phyloP scores from a whole-genome alignment of 306 rosid genomes.

The Malus sieversii region DNA sequence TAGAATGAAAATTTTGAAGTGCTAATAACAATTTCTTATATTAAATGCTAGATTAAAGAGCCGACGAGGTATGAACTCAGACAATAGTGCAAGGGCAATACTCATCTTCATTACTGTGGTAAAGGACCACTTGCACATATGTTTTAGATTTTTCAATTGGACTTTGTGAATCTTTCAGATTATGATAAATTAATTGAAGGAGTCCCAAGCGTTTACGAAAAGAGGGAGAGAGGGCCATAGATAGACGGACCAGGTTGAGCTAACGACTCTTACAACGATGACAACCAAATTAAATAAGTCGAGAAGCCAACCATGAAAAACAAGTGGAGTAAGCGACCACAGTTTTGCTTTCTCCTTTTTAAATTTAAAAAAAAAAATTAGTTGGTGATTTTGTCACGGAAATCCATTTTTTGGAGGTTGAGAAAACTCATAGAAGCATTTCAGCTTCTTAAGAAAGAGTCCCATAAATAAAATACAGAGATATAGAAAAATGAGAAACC shows the following conservation, averaged over 20 bases:
- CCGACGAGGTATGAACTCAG: no score
- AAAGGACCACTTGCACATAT: no score
- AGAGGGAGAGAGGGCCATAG: not conserved
- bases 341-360: not conserved
- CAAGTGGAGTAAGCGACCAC: not conserved
- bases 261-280: not conserved
- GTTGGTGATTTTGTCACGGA: no score
- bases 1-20: no score
- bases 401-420: rapidly evolving
- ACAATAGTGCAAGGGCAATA: rapidly evolving
- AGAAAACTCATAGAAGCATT: no score
- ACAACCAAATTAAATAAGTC: not conserved
- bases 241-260: not conserved
- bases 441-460: no score
- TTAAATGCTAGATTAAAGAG: no score
- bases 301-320: not conserved
- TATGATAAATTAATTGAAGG: no score
- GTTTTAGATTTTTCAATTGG: not conserved
- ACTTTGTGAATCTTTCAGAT: not conserved
- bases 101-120: rapidly evolving
- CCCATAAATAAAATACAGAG: no score
- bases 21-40: no score
- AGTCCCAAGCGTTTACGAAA: not conserved
- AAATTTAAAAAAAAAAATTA: no score
- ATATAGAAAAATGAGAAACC: no score